A percentile compares a stretch with the other conserved stretches of the same genome.
phyloP scores from a whole-genome alignment of 2,329 filamentous ascomycete species.

The Fusarium redolens region DNA sequence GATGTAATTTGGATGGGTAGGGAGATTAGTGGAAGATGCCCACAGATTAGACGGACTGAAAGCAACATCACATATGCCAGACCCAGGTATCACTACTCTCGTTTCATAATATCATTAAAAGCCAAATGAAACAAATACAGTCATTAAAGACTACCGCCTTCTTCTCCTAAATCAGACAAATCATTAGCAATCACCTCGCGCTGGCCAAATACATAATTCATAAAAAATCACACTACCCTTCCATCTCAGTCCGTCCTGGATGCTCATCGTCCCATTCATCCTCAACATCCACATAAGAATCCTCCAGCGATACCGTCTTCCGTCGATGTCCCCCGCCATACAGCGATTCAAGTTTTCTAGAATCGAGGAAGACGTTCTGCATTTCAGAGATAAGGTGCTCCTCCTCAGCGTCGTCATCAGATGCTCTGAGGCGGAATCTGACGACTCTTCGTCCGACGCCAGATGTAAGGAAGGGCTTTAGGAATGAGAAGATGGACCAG shows the following conservation, averaged over 20 bases:
- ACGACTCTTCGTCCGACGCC: slow-evolving; percentile 23
- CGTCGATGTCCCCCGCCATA: slow-evolving; percentile 18
- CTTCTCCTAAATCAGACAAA: not conserved
- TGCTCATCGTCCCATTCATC: slow-evolving; percentile 37
- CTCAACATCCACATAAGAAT: slow-evolving; percentile 32
- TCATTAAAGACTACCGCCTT: not conserved
- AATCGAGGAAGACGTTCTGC: slow-evolving; percentile 32
- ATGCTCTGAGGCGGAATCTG: slow-evolving; percentile 2
- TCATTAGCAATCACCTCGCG: not conserved
- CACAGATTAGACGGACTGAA: too few species aligned
- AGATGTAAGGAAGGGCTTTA: slow-evolving; percentile 27
- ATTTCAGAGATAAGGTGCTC: slow-evolving; percentile 21
- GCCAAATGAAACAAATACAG: too few species aligned
- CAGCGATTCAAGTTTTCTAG: slow-evolving; percentile 15
- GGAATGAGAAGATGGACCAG: slow-evolving; percentile 26
- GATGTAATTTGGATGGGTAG: too few species aligned
- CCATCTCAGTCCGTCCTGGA: slow-evolving; percentile 28
- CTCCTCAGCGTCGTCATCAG: slow-evolving; percentile 19
- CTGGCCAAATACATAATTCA: not conserved
- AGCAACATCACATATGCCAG: too few species aligned
- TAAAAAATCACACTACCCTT: slow-evolving; percentile 10
- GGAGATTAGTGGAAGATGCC: too few species aligned
- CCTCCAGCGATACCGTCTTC: slow-evolving; percentile 9
- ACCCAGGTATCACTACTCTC: too few species aligned
- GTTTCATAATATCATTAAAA: too few species aligned